phyloP scores from a whole-genome alignment of 2,329 filamentous ascomycete genomes.

The Alternaria gansuensis region DNA sequence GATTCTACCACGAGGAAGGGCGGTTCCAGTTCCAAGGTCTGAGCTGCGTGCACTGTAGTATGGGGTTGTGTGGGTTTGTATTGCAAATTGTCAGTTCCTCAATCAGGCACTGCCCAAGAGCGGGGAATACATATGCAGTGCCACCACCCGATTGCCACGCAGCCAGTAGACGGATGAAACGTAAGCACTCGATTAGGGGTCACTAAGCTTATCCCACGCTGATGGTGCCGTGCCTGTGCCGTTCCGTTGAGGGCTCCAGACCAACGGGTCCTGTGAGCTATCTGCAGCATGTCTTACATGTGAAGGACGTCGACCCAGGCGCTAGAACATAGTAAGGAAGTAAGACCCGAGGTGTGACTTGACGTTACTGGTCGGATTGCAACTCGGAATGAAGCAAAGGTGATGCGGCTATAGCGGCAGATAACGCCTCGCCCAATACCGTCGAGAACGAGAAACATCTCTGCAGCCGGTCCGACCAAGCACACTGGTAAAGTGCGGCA shows the following conservation, averaged over 20 bases:
- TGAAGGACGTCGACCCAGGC: conserved; percentile 4
- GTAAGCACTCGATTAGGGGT: conserved; percentile 3
- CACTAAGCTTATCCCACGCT: conserved; percentile 7
- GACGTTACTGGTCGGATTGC: background rate
- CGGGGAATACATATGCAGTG: conserved; percentile 6
- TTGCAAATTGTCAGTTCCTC: background rate
- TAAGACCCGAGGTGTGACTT: background rate
- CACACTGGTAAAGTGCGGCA: conserved; percentile 9
- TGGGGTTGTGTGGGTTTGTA: background rate
- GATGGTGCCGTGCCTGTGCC: conserved; percentile 6
- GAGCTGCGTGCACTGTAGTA: background rate
- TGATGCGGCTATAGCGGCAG: conserved; percentile 7
- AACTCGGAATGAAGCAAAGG: background rate
- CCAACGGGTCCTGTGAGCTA: conserved; percentile 4
- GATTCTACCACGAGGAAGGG: background rate
- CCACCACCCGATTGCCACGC: background rate
- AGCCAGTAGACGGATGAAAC: conserved; percentile 2
- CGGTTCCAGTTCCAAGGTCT: background rate
- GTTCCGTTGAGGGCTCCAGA: background rate
- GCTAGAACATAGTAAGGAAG: conserved; percentile 4
- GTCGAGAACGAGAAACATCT: background rate
- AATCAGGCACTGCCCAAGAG: conserved; percentile 1
- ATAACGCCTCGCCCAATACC: background rate
- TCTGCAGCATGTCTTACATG: conserved; percentile 3
- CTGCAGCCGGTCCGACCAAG: conserved; percentile 1